Conservation (phyloP, 1,284 basidiomycete species). For the Afroboletus lepidellus region DNA sequence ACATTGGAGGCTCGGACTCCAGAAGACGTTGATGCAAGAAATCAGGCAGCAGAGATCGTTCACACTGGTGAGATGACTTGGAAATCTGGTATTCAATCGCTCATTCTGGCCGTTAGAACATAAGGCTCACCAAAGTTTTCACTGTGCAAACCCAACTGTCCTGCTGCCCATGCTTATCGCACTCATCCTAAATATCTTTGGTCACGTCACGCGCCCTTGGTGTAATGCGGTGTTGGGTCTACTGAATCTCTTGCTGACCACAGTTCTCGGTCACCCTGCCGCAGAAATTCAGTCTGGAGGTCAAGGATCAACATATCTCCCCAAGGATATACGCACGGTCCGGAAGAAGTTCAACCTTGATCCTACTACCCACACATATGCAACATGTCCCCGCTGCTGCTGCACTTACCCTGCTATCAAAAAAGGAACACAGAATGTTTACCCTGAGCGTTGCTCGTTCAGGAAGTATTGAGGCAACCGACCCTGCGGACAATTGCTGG, state of each 20-base stretch:
- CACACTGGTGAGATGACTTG: not conserved
- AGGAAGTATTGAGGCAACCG: too few species aligned
- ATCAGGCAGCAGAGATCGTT: not conserved
- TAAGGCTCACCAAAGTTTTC: not conserved
- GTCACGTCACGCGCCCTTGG: not conserved
- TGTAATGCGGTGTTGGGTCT: not conserved
- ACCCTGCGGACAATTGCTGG: too few species aligned
- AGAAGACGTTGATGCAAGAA: not conserved
- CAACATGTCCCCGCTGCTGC: not conserved
- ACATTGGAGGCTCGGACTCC: not conserved
- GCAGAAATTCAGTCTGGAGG: too few species aligned
- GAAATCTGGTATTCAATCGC: too few species aligned
- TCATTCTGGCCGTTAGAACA: not conserved
- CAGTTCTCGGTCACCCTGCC: not conserved
- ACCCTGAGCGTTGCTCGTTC: too few species aligned
- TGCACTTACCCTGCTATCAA: too few species aligned
- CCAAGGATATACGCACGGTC: slow-evolving; percentile 5
- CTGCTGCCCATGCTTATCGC: not conserved
- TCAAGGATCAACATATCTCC: too few species aligned
- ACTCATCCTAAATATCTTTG: not conserved
- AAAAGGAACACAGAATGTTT: too few species aligned
- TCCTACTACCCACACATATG: not conserved
- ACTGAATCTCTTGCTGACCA: not conserved
- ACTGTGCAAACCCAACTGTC: not conserved
- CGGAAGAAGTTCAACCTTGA: slow-evolving; percentile 8